Percentiles rank a stretch among this genome's conserved stretches.
Conservation (phyloP, 164 flowering plant genomes). For the Liquidambar formosana region DNA sequence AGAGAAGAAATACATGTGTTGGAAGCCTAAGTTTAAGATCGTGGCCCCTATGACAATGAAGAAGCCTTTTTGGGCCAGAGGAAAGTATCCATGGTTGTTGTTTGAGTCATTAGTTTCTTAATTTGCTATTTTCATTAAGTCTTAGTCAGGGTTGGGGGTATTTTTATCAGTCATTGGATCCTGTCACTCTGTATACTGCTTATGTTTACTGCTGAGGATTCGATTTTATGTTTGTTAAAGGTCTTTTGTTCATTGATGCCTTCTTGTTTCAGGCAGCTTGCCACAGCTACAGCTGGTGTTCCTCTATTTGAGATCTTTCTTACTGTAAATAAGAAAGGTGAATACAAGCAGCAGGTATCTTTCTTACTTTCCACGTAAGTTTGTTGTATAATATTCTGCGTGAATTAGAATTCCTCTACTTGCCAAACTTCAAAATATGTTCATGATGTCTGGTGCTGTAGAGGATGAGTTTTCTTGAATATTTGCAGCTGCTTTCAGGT, state of each 20-base stretch:
- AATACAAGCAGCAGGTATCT: conserved; percentile 81
- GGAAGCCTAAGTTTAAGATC: no score
- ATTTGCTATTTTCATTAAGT: no score
- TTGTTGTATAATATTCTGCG: not conserved
- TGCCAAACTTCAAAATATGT: not conserved
- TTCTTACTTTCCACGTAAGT: conserved; percentile 3
- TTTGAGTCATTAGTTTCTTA: no score
- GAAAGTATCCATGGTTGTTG: no score
- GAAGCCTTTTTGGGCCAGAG: no score
- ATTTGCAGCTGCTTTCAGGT: not conserved
- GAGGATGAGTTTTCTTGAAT: not conserved
- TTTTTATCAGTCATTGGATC: no score
- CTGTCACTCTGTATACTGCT: not conserved
- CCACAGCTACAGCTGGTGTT: conserved; percentile 64
- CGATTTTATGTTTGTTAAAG: not conserved
- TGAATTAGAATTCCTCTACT: not conserved
- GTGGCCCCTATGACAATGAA: no score
- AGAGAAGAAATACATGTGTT: no score
- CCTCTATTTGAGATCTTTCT: conserved; percentile 89
- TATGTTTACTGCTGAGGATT: not conserved
- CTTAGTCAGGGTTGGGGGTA: no score
- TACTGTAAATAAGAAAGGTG: conserved; percentile 52
- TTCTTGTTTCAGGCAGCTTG: conserved; percentile 73
- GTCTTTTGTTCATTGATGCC: conserved; percentile 7
- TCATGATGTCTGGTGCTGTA: not conserved